These are phyloP conservation scores for Musa troglodytarum DNA, from an alignment of 176 grass and related monocot species.

Conservation along the genomic window DNA sequence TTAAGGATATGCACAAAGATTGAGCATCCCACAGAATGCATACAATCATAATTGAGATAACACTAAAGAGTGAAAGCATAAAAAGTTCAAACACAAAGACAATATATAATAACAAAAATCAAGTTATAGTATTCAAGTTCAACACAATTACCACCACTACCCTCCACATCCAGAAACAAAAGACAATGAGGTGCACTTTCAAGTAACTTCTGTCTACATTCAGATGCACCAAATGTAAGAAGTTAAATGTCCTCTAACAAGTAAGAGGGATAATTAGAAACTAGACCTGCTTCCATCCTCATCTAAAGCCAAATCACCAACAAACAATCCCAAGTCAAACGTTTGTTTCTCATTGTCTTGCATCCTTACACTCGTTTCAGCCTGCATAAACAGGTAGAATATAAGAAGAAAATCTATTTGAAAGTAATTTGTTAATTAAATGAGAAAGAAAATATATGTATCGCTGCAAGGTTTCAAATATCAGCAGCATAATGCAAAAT, in stretches of 20 bases:
- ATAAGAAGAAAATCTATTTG: neutral
- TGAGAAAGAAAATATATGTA: too few species aligned
- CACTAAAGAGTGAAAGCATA: too few species aligned
- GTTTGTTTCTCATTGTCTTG: slow-evolving; percentile 47
- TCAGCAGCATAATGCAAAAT: too few species aligned
- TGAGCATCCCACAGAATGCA: too few species aligned
- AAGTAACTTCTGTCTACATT: neutral
- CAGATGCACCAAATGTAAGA: neutral
- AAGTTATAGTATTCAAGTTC: neutral
- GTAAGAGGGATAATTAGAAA: neutral
- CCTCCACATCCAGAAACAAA: too few species aligned
- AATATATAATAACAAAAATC: too few species aligned
- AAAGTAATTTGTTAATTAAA: too few species aligned
- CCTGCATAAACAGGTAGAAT: neutral
- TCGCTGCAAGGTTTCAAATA: too few species aligned
- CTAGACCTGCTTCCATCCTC: slow-evolving; percentile 45
- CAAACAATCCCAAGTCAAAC: slow-evolving; percentile 83
- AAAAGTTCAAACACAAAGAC: too few species aligned
- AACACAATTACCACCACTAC: neutral
- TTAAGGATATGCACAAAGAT: too few species aligned
- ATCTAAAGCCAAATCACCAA: slow-evolving; percentile 67
- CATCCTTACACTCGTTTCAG: slow-evolving; percentile 5
- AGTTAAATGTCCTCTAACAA: neutral
- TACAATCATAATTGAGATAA: too few species aligned
- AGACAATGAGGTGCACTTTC: neutral